Evolutionary conservation across 306 rosid species (phyloP).

Genomic region (Quercus rubra): DNA sequence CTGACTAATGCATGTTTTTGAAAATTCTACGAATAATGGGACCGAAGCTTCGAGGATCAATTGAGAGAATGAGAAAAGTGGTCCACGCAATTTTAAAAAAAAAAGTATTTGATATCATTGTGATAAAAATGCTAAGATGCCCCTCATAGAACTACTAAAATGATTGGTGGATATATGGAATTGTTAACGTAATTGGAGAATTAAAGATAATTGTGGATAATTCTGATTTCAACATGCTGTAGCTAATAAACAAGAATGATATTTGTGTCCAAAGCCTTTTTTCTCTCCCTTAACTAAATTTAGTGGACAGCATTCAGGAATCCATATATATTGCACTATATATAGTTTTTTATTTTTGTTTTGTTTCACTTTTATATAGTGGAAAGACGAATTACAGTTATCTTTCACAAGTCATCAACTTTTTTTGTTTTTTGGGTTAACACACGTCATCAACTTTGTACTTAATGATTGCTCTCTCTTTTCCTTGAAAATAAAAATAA

Average conservation of each 20-base stretch:
- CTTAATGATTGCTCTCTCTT: neutral
- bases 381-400: neutral
- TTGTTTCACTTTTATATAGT: neutral
- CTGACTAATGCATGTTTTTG: neutral
- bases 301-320: conserved; percentile 13
- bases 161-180: conserved; percentile 18
- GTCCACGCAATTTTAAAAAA: neutral
- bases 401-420: neutral
- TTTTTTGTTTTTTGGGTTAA: neutral
- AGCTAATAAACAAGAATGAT: neutral
- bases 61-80: conserved; percentile 1
- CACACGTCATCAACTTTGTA: neutral
- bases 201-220: conserved; percentile 6
- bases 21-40: conserved; percentile 6
- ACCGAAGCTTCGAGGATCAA: neutral
- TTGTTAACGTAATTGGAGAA: conserved; percentile 1
- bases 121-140: conserved; percentile 18
- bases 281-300: conserved; percentile 21
- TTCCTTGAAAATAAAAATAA: neutral
- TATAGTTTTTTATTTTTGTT: no score
- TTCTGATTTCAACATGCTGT: neutral
- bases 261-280: neutral
- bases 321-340: neutral
- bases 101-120: conserved; percentile 27
- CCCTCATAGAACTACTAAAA: neutral